A percentile compares a stretch with the other conserved stretches of the same genome.
These are phyloP conservation scores for Poronia punctata DNA, from an alignment of 495 filamentous ascomycete species.

Conservation along the genomic window DNA sequence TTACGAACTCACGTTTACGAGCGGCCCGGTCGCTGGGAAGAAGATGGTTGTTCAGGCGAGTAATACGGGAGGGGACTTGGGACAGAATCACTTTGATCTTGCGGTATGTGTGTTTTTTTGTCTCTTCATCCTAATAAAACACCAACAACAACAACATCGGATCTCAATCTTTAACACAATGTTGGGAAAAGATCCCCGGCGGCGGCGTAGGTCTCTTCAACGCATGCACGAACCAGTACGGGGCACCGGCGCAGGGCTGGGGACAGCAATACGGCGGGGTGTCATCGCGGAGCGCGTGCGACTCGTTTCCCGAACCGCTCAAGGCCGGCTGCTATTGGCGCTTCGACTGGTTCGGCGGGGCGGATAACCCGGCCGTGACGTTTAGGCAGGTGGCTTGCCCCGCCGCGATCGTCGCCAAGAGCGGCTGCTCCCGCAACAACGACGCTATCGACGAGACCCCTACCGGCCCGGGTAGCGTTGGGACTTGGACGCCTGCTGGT, in stretches of 20 bases:
- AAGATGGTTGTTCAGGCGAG: conserved; percentile 63
- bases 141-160: no score
- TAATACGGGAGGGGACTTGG: conserved; percentile 57
- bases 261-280: conserved; percentile 59
- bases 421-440: conserved; percentile 28
- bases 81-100: conserved; percentile 55
- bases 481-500: conserved; percentile 14
- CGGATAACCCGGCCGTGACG: conserved; percentile 53
- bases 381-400: conserved; percentile 57
- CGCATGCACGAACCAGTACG: conserved; percentile 55
- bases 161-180: conserved; percentile 16
- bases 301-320: conserved; percentile 47
- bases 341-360: conserved; percentile 58
- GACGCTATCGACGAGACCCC: conserved; percentile 32
- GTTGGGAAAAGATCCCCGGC: conserved; percentile 55
- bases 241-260: conserved; percentile 51
- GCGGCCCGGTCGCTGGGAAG: conserved; percentile 48
- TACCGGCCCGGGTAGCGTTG: conserved; percentile 14
- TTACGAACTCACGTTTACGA: conserved; percentile 61
- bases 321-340: conserved; percentile 62
- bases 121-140: conserved; percentile 31
- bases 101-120: conserved; percentile 33
- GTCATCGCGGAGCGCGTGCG: conserved; percentile 43
- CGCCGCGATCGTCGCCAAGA: conserved; percentile 49
- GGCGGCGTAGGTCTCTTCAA: conserved; percentile 61